Evolutionary conservation across 1,284 basidiomycete species (phyloP).

Genomic region (Tilletiopsis washingtonensis): DNA sequence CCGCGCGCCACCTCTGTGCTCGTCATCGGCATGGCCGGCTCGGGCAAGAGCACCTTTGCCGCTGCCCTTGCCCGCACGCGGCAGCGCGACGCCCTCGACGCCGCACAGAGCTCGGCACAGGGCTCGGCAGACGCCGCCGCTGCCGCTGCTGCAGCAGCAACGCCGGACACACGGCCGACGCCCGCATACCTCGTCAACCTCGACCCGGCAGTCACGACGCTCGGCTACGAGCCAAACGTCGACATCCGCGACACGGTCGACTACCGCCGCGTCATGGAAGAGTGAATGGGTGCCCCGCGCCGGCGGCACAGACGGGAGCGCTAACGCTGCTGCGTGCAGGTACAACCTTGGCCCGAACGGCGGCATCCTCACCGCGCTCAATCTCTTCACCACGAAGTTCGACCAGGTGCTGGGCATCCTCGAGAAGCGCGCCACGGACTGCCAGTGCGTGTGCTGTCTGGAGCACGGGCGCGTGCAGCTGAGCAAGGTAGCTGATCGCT

Average conservation of each 20-base stretch:
- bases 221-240: constrained; percentile 91
- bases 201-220: constrained; percentile 84
- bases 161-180: constrained; percentile 9
- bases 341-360: constrained; percentile 98
- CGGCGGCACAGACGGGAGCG: neutral
- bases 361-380: constrained; percentile 91
- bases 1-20: constrained; percentile 43
- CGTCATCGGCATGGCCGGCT: constrained; percentile 73
- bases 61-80: constrained; percentile 44
- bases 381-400: constrained; percentile 97
- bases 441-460: constrained; percentile 59
- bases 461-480: too few relatives aligned
- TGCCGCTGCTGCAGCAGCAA: constrained; percentile 5
- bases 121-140: neutral
- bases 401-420: constrained; percentile 90
- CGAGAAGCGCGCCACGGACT: constrained; percentile 76
- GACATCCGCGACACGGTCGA: constrained; percentile 97
- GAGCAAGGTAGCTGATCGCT: neutral
- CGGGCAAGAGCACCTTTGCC: constrained; percentile 94
- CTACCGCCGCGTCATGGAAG: constrained; percentile 98
- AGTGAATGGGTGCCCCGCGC: constrained; percentile 49
- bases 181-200: constrained; percentile 82
- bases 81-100: neutral
- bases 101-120: too few relatives aligned
- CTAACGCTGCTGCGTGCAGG: constrained; percentile 44